These are phyloP conservation scores for Aspergillus unguis DNA, from an alignment of 2,329 filamentous ascomycete genomes.

Conservation along the genomic window DNA sequence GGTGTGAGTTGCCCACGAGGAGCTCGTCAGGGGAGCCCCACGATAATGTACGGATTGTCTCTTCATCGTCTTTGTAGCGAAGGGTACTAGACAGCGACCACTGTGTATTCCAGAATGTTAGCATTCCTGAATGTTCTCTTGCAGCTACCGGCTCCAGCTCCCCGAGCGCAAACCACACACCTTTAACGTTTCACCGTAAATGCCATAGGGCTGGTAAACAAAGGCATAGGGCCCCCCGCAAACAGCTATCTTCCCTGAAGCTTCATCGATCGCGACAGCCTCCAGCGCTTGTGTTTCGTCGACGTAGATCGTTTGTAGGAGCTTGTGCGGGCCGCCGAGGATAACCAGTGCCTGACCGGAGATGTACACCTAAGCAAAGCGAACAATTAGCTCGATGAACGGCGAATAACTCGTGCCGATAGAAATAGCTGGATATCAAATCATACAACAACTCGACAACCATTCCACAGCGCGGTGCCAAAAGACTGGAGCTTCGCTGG, in stretches of 20 bases:
- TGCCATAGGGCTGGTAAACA: conserved; percentile 72
- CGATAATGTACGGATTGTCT: conserved; percentile 61
- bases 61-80: conserved; percentile 43
- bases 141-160: not conserved
- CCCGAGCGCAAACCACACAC: conserved; percentile 44
- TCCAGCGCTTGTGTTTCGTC: conserved; percentile 67
- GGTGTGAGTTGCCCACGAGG: conserved; percentile 66
- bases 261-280: conserved; percentile 76
- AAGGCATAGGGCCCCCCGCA: conserved; percentile 66
- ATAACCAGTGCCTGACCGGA: conserved; percentile 85
- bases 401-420: not conserved
- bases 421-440: not conserved
- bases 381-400: conserved; percentile 13
- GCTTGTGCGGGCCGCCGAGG: conserved; percentile 67
- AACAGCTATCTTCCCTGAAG: conserved; percentile 78
- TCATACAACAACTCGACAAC: conserved; percentile 68
- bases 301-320: conserved; percentile 89
- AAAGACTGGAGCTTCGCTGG: conserved; percentile 74
- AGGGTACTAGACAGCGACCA: conserved; percentile 58
- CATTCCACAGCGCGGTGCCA: conserved; percentile 69
- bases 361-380: conserved; percentile 68
- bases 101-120: conserved; percentile 29
- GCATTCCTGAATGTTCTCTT: not conserved
- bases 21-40: conserved; percentile 88
- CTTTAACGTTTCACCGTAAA: conserved; percentile 69